Base-by-base conservation (phyloP, 768 basidiomycete genomes). In the Boletus reticulatus region DNA sequence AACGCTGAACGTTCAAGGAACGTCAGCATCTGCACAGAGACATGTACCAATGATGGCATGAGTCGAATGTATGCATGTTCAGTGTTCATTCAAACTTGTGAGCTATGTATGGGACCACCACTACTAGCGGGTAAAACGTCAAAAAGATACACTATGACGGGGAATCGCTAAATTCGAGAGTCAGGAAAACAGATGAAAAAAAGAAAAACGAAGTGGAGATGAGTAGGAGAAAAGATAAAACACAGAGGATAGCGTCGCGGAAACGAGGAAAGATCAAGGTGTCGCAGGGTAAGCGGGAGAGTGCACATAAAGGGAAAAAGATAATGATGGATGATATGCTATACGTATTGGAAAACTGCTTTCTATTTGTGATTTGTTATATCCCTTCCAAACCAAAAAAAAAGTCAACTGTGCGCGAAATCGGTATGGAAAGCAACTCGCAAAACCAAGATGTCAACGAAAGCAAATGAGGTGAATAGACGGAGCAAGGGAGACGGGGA, bases 141-240 rank as follows among this genome's bases (percentile, higher is more conserved):
- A 49, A 57, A 49, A 46, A 9, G 59, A 67, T 67, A 67, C 62
- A 67, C 42, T 61, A 56, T 50, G 44, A 22, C 41, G 17, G 36
- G 48, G 27, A 19, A 39, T 44, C 43, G 54, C 59, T 57, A 61
- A 64, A 54, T 57, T 51, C 37, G 49, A 41, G 44, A 50, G 47
- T 43, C 43, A 34, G 13, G 27, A 36, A 43, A n/a, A 24, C 20
- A 50, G 44, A 41, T 45, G 49, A 45, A 4, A 41, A 16, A 19
- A 6, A 6, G 22, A 12, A 2, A 13, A 27, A 37, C 2, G 12
- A 16, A 12, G 1, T 29, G 29, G 42, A 22, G 20, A 22, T 2
- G 31, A 11, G 31, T 2, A 14, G 31, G n/a, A 10, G 7, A 24
- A 7, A n/a, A 24, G 2, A 19, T 6, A 6, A 29, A 32, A 44